phyloP scores from a whole-genome alignment of 2,329 filamentous ascomycete genomes.

The Aspergillus jensenii region DNA sequence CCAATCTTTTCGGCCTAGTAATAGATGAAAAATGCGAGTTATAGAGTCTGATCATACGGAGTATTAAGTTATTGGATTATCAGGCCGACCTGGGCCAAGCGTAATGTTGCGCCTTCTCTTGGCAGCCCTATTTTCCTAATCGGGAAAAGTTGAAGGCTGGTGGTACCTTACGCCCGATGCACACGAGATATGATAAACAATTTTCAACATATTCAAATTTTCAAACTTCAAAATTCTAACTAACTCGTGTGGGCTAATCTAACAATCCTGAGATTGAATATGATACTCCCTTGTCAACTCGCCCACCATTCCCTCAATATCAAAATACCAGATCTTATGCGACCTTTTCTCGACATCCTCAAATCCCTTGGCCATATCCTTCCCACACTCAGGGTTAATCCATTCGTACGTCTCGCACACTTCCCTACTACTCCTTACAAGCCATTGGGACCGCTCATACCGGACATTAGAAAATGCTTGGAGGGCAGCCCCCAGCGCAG shows the following conservation, averaged over 20 bases:
- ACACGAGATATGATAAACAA: too few relatives aligned
- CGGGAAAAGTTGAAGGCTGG: neutral
- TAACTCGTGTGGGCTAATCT: neutral
- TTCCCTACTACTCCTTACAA: conserved; percentile 41
- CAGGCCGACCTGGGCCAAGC: too few relatives aligned
- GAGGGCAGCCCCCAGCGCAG: conserved; percentile 33
- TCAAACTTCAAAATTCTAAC: neutral
- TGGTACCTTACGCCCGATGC: neutral
- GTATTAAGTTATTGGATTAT: too few relatives aligned
- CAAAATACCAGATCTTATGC: conserved; percentile 40
- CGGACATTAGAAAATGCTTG: conserved; percentile 39
- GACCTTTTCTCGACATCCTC: conserved; percentile 39
- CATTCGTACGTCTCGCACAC: conserved; percentile 23
- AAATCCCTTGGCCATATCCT: conserved; percentile 39
- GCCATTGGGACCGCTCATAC: conserved; percentile 45
- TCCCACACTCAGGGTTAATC: conserved; percentile 20
- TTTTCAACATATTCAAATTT: too few relatives aligned
- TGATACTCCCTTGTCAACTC: conserved; percentile 11
- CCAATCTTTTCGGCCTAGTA: neutral
- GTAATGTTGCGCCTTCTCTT: neutral
- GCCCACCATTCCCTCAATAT: conserved; percentile 33
- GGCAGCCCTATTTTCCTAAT: neutral
- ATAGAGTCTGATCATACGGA: neutral
- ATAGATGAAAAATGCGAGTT: neutral
- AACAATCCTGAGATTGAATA: neutral